Evolutionary conservation across 352 stramenopile species (phyloP).

Genomic region (Thraustotheca clavata): DNA sequence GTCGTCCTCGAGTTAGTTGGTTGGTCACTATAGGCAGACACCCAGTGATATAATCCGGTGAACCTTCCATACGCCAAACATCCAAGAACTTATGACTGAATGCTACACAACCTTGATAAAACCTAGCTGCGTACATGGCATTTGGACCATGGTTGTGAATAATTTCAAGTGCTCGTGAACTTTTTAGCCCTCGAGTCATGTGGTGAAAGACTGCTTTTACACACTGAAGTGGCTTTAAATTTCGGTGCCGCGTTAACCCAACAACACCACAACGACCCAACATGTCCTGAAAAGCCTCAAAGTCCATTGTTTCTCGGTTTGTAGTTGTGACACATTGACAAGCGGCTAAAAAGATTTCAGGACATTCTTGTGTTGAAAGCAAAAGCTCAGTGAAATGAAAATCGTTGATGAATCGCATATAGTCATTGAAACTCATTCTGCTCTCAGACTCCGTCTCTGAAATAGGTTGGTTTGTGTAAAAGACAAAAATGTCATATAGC

Average conservation of each 20-base stretch:
- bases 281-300: constrained; percentile 59
- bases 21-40: neutral
- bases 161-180: constrained; percentile 53
- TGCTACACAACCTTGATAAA: constrained; percentile 61
- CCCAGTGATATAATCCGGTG: constrained; percentile 58
- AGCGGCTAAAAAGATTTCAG: constrained; percentile 57
- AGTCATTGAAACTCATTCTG: constrained; percentile 52
- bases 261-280: constrained; percentile 46
- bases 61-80: constrained; percentile 74
- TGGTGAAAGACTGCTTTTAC: constrained; percentile 75
- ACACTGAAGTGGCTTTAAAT: constrained; percentile 24
- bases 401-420: constrained; percentile 65
- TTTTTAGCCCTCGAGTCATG: constrained; percentile 52
- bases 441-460: neutral
- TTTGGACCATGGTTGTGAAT: constrained; percentile 54
- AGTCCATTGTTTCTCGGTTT: constrained; percentile 45
- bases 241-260: constrained; percentile 38
- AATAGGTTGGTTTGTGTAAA: constrained; percentile 47
- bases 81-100: constrained; percentile 77
- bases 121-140: constrained; percentile 54
- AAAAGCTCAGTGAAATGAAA: constrained; percentile 63
- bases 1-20: neutral
- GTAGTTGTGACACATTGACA: constrained; percentile 26
- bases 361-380: constrained; percentile 55
- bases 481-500: constrained; percentile 66